Conservation (phyloP, 2,329 filamentous ascomycete species). For the Stemphylium vesicarium region DNA sequence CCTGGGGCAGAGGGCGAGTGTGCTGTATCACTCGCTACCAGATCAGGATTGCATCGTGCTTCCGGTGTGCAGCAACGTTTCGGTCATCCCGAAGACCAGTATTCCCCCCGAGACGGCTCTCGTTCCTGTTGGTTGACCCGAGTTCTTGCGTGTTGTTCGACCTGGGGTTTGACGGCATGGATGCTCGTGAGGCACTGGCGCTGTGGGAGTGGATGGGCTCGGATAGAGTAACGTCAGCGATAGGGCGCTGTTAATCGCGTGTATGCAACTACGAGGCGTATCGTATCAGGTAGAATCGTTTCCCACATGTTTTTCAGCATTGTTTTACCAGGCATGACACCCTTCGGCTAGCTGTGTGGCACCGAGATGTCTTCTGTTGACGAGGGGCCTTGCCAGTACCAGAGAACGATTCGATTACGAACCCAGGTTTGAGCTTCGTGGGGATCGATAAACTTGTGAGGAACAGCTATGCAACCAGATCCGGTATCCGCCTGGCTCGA, state of each 20-base stretch:
- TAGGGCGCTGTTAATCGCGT: background rate
- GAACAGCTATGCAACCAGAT: background rate
- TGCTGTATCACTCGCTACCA: slow-evolving; percentile 15
- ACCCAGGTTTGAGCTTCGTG: background rate
- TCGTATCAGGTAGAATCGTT: background rate
- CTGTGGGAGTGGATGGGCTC: background rate
- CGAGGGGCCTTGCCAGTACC: background rate
- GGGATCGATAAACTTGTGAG: background rate
- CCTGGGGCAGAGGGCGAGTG: slow-evolving; percentile 5
- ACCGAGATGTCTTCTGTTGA: background rate
- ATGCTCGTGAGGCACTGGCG: background rate
- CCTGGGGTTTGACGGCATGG: background rate
- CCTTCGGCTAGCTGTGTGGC: background rate
- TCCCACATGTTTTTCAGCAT: background rate
- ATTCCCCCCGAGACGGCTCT: background rate
- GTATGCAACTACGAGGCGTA: background rate
- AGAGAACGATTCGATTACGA: background rate
- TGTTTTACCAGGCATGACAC: background rate
- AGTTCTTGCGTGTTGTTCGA: background rate
- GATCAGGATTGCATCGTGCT: slow-evolving; percentile 1
- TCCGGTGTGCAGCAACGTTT: slow-evolving; percentile 6
- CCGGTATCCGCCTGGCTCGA: background rate
- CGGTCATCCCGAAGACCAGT: slow-evolving; percentile 6
- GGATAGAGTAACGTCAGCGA: background rate
- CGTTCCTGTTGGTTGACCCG: background rate